These are phyloP conservation scores for Calonectria hongkongensis DNA, from an alignment of 2,329 filamentous ascomycete genomes.

Conservation along the genomic window DNA sequence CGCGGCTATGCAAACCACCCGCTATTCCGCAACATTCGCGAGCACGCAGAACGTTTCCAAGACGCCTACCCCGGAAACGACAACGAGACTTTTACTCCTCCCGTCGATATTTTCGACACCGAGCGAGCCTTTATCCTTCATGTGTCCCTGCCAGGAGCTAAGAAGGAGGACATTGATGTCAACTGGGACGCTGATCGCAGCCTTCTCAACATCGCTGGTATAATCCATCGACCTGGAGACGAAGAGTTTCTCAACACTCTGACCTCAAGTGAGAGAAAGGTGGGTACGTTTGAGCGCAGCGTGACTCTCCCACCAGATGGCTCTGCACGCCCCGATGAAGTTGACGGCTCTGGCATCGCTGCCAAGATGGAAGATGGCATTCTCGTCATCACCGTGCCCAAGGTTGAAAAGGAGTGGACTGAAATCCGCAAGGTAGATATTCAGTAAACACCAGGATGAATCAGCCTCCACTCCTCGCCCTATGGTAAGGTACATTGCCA, in stretches of 20 bases:
- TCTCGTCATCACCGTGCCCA: constrained; percentile 85
- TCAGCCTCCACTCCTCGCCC: not conserved
- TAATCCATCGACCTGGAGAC: constrained; percentile 83
- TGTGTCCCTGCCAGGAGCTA: constrained; percentile 84
- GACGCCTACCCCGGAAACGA: constrained; percentile 42
- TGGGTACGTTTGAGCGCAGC: constrained; percentile 84
- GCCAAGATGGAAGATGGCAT: constrained; percentile 88
- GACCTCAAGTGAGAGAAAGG: constrained; percentile 78
- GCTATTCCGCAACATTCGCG: constrained; percentile 63
- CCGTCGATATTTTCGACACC: constrained; percentile 86
- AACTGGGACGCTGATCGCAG: constrained; percentile 83
- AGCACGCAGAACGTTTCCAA: constrained; percentile 59
- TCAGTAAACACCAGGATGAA: constrained; percentile 58
- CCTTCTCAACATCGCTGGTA: constrained; percentile 80
- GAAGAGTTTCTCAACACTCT: constrained; percentile 81
- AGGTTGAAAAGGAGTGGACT: constrained; percentile 80
- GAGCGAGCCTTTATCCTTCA: constrained; percentile 80
- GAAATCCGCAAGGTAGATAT: constrained; percentile 77
- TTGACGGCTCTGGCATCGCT: constrained; percentile 81
- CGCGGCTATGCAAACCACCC: constrained; percentile 64
- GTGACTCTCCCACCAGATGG: constrained; percentile 74
- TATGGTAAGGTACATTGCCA: constrained; percentile 18
- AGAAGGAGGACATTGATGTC: constrained; percentile 85
- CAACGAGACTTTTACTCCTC: constrained; percentile 73
- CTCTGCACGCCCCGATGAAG: constrained; percentile 69